Conservation (phyloP, 2,329 filamentous ascomycete genomes). For the Aspergillus quadricinctus region DNA sequence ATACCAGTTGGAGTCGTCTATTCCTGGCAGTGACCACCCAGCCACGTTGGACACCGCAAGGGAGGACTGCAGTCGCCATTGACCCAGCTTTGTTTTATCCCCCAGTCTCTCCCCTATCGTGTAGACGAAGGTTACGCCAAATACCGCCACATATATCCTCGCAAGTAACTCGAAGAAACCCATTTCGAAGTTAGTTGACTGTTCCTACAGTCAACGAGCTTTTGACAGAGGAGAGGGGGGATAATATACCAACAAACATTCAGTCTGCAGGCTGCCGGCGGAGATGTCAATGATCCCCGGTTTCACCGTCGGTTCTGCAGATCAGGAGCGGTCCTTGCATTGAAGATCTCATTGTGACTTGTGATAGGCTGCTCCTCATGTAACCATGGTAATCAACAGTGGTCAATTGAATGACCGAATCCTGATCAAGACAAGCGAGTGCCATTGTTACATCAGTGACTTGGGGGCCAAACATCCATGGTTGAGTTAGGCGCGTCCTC, state of each 20-base stretch:
- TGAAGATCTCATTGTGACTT: neutral
- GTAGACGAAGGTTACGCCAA: slow-evolving; percentile 12
- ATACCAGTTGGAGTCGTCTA: slow-evolving; percentile 51
- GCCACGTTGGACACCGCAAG: slow-evolving; percentile 35
- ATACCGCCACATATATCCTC: neutral
- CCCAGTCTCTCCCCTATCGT: slow-evolving; percentile 19
- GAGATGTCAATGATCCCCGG: neutral
- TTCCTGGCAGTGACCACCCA: slow-evolving; percentile 40
- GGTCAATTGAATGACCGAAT: neutral
- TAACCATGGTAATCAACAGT: neutral
- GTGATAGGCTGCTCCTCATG: neutral
- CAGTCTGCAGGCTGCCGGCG: neutral
- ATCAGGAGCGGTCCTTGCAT: neutral
- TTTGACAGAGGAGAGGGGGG: no score
- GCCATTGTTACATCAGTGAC: neutral
- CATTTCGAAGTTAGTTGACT: no score
- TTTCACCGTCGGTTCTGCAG: neutral
- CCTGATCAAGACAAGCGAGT: neutral
- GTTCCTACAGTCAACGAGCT: neutral
- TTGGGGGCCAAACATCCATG: neutral
- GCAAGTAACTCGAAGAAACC: no score
- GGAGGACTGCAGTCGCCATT: slow-evolving; percentile 51
- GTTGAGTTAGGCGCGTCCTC: neutral
- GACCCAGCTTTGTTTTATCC: slow-evolving; percentile 12
- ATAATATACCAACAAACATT: neutral